Evolutionary conservation across 345 rosid species (phyloP), one percentile per base, ranked within the genome.

Genomic region (Excoecaria cochinchinensis): DNA sequence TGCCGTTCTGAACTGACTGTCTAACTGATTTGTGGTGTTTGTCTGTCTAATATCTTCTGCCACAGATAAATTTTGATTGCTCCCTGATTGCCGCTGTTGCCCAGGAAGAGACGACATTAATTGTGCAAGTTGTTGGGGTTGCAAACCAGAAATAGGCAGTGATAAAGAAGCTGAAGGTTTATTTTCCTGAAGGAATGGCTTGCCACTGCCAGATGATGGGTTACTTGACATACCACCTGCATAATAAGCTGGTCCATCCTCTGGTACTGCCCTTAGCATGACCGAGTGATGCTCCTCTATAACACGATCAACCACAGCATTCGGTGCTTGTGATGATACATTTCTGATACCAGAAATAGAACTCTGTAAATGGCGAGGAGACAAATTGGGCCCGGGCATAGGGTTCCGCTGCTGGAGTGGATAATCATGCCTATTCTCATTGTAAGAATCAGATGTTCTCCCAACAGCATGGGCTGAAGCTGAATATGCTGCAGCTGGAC

Each of bases 71-170:
- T 80, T 87, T 60, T 77, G 74, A 68, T 63, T 55, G 79, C 67
- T 87, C 13, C 85, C 86, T 8, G 79, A 66, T 53, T 84, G 92
- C 73, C 83, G 69, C 78, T 87, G 91, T 78, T 88, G 93, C 69
- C 91, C 92, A 19, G 86, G 83, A 76, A 88, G 85, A 73, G 92
- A 86, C 24, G 94, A 88, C 25, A 90, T 87, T 79, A 94, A 73
- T 61, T 89, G 94, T 46, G 94, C 87, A 78, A 94, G 86, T 73
- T 84, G 97, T 69, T 89, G 92, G 24, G 93, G 88, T 76, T 88
- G 88, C 78, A 92, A 78, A 62, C 77, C 38, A 42, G 83, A 58
- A 74, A 71, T 44, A 39, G 86, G 77, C 73, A 56, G 52, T 24
- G 90, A 85, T 48, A 72, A 70, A 53, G 82, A 84, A 64, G 55